A percentile compares a stretch with the other conserved stretches of the same genome.
phyloP scores from a whole-genome alignment of 306 rosid species.

The Quercus berberidifolia region DNA sequence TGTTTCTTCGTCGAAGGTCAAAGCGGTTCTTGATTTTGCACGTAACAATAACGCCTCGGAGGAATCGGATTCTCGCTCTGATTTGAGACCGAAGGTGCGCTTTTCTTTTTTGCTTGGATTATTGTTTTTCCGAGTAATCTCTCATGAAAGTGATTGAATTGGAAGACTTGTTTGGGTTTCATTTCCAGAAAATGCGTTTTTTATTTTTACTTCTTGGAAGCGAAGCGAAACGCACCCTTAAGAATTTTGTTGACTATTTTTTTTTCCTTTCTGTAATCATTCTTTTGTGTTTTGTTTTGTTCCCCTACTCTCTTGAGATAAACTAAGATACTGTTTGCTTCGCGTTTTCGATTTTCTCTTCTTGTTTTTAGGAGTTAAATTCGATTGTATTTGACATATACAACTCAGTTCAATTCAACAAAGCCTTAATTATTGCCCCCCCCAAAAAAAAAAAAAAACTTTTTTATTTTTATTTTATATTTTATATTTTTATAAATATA shows the following conservation, averaged over 20 bases:
- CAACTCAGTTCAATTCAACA: not conserved
- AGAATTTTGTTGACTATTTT: not conserved
- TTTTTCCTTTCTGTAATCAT: not conserved
- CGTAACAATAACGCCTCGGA: slow-evolving; percentile 10
- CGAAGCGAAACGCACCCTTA: not conserved
- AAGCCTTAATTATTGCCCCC: not conserved
- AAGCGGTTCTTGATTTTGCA: slow-evolving; percentile 49
- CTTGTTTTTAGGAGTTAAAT: not conserved
- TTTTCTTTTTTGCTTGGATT: not conserved
- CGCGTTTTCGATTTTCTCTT: not conserved
- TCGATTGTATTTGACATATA: not conserved
- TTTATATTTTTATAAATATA: too few relatives aligned
- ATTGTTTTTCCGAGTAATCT: not conserved
- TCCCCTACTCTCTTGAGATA: not conserved
- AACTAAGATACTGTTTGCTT: not conserved
- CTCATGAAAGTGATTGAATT: too few relatives aligned
- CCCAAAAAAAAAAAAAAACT: too few relatives aligned
- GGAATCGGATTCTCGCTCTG: slow-evolving; percentile 27
- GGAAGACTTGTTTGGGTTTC: not conserved
- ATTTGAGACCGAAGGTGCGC: slow-evolving; percentile 50
- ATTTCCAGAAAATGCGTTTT: not conserved
- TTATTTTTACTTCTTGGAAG: not conserved
- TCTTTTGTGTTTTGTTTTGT: not conserved
- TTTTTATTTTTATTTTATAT: too few relatives aligned
- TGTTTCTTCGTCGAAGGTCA: slow-evolving; percentile 37